Percentiles rank a stretch among this genome's conserved stretches.
These are phyloP conservation scores for Aspergillus persii DNA, from an alignment of 2,329 filamentous ascomycete species.

Conservation along the genomic window DNA sequence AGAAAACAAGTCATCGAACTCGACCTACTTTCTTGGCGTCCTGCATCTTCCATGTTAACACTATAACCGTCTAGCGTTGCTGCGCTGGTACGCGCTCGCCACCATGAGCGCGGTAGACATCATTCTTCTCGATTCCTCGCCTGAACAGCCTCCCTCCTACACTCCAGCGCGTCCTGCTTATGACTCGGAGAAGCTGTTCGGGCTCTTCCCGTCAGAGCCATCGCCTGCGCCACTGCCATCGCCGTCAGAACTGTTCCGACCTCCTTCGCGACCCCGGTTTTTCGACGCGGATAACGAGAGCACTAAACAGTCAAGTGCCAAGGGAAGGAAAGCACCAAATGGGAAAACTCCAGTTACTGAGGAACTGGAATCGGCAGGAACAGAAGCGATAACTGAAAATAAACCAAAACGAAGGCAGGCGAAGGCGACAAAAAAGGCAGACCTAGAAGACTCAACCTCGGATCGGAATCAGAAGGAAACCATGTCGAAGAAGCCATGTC, in stretches of 20 bases:
- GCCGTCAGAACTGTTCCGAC: slow-evolving; percentile 24
- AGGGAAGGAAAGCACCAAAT: slow-evolving; percentile 9
- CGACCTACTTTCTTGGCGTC: neutral
- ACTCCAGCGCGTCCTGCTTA: slow-evolving; percentile 29
- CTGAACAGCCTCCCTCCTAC: slow-evolving; percentile 30
- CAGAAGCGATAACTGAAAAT: slow-evolving; percentile 4
- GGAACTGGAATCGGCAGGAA: slow-evolving; percentile 4
- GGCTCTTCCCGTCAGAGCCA: slow-evolving; percentile 17
- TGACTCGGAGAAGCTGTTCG: slow-evolving; percentile 13
- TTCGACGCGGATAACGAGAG: slow-evolving; percentile 17
- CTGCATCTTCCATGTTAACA: neutral
- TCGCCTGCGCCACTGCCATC: slow-evolving; percentile 29
- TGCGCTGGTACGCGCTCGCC: slow-evolving; percentile 11
- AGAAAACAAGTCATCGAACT: neutral
- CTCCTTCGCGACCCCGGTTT: slow-evolving; percentile 25
- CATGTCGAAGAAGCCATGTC: slow-evolving; percentile 18
- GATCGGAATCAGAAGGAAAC: slow-evolving; percentile 14
- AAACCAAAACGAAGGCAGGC: slow-evolving; percentile 17
- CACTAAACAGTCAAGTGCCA: slow-evolving; percentile 2
- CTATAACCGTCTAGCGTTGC: neutral
- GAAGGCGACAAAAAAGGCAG: slow-evolving; percentile 9
- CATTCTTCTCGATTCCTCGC: slow-evolving; percentile 43
- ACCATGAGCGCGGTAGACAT: slow-evolving; percentile 41
- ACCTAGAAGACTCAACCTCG: neutral
- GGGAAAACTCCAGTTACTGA: slow-evolving; percentile 12